phyloP scores from a whole-genome alignment of 2,329 filamentous ascomycete genomes.

The Diaporthe sp. region DNA sequence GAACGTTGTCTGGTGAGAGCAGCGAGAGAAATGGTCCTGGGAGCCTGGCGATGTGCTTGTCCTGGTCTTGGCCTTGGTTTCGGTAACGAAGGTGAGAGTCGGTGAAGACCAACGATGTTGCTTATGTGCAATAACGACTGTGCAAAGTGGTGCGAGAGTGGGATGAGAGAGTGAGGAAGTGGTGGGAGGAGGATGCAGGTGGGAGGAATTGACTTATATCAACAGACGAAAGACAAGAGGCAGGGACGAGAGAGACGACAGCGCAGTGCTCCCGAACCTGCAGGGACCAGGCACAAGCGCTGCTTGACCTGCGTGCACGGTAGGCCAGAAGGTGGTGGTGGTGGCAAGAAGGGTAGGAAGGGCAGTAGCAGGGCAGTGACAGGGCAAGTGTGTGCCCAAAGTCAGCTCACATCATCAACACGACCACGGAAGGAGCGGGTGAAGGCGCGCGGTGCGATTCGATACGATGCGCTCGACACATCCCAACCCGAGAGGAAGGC shows the following conservation, averaged over 20 bases:
- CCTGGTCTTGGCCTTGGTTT: background rate
- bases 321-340: slow-evolving; percentile 5
- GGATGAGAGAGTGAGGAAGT: slow-evolving; percentile 1
- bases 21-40: slow-evolving; percentile 10
- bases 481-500: slow-evolving; percentile 15
- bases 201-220: slow-evolving; percentile 36
- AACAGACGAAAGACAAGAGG: slow-evolving; percentile 22
- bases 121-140: slow-evolving; percentile 32
- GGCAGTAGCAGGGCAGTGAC: background rate
- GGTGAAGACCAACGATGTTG: slow-evolving; percentile 36
- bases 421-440: slow-evolving; percentile 30
- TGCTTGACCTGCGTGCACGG: slow-evolving; percentile 19
- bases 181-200: slow-evolving; percentile 3
- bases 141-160: slow-evolving; percentile 27
- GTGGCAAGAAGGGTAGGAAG: slow-evolving; percentile 1
- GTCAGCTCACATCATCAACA: slow-evolving; percentile 38
- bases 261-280: slow-evolving; percentile 3
- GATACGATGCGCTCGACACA: slow-evolving; percentile 10
- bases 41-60: slow-evolving; percentile 3
- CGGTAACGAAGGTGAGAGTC: slow-evolving; percentile 37
- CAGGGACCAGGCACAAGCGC: slow-evolving; percentile 29
- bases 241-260: background rate
- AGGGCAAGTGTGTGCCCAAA: background rate
- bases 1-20: slow-evolving; percentile 22
- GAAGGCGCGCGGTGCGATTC: slow-evolving; percentile 5